Base-by-base conservation (phyloP, 495 filamentous ascomycete species). In the Aspergillus haitiensis region DNA sequence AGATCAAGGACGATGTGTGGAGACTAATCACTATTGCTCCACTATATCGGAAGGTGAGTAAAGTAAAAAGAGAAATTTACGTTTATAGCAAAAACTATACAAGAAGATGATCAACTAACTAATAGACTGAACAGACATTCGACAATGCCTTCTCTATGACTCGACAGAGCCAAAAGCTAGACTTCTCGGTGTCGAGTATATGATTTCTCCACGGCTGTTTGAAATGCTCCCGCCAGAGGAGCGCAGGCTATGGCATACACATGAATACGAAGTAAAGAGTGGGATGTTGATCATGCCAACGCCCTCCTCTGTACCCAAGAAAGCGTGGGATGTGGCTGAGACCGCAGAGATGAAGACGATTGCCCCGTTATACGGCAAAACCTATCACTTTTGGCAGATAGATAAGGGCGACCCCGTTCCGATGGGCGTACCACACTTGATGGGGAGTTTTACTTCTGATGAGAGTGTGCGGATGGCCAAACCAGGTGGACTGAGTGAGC, bases 71-170 rank as follows among this genome's bases (percentile, higher is more conserved):
- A 27, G 21, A 1, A 27, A 27, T 27, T 3, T 3, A 27, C 21
- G 21, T 27, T 27, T 27, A 27, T 1, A 27, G 3, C 21, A 27
- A 3, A 27, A 1, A 27, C 21, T 1, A 1, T 27, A 27, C 1
- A 27, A 27, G 21, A 27, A 27, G 21, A 27, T 1, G 21, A 27
- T 27, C 21, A 27, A 27, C 21, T 18, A 27, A 27, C 21, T 18
- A 35, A 64, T 37, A 18, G 32, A 44, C 40, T 57, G 7, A 44
- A 32, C 32, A 81, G 86, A 88, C 63, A 70, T 88, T 55, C 83
- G 91, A 18, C 90, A 93, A 79, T 97, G 93, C 66, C 81, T 97
- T 40, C 84, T 97, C 52, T 96, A 96, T 79, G 90, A 93, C 72
- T 80, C 81, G 1, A 75, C 84, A 0, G 72, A 73, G 0, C 74